Evolutionary conservation across 2,329 filamentous ascomycete genomes (phyloP), one percentile per base, ranked within the genome.

Genomic region (Beauveria caledonica): DNA sequence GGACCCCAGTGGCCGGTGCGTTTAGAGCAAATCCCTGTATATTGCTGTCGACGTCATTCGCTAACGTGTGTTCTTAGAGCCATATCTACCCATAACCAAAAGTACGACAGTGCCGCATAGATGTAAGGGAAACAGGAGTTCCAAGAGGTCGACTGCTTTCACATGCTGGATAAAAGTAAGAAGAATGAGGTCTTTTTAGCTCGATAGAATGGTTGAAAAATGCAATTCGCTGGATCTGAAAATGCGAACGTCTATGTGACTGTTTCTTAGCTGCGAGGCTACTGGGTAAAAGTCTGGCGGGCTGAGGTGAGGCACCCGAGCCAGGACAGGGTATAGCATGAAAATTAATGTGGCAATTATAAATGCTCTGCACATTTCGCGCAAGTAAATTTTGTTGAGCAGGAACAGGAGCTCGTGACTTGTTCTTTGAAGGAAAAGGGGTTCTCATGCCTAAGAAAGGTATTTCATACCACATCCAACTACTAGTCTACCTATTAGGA

Each of bases 1-100:
- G 27, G 94, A 99, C 75, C 94, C 94, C 63, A 96, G 90, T 76
- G 95, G 94, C 79, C 85, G 91, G 89, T 91, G 75, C 76, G 77
- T 40, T 17, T 17, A 36, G 2, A 36, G 11, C 3, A 23, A 36
- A 7, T 4, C 29, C 11, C 9, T 17, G 25, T 33, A 17, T 6
- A 36, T 6, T 36, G 9, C 21, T 48, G 21, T 8, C 46, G 21
- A 45, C 27, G 27, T 19, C 39, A n/a, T 9, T 44, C 6, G 49
- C 65, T 64, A 58, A 62, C 62, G 27, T 33, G 40, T 36, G 15
- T 29, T 49, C 62, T 60, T 68, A 90, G 89, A 75, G 88, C 90
- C 63, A 92, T 94, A 71, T 71, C 86, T 60, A 89, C 82, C 51
- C 90, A 93, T 76, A 78, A 87, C 73, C 82, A 83, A 67, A 92